A percentile compares a stretch with the other conserved stretches of the same genome.
Conservation (phyloP, 225 moss, liverwort and hornwort genomes). For the Ulota crispa region DNA sequence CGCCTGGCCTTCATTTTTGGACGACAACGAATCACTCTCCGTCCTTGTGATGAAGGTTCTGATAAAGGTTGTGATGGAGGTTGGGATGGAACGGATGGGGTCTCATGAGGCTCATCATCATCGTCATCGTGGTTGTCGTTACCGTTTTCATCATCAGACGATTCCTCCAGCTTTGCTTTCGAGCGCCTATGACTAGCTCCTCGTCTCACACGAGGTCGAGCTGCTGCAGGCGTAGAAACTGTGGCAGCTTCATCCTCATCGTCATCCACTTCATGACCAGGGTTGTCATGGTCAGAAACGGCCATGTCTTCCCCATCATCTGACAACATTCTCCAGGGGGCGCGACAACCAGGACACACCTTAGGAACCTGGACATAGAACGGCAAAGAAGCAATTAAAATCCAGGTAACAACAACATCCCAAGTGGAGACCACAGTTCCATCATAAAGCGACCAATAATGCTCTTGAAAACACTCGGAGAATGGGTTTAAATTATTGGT, state of each 20-base stretch:
- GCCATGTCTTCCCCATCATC: constrained; percentile 19
- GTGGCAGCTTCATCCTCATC: constrained; percentile 31
- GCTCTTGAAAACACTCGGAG: constrained; percentile 3
- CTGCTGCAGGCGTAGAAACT: constrained; percentile 11
- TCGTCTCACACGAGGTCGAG: constrained; percentile 19
- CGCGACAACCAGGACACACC: constrained; percentile 68
- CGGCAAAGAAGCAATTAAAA: not conserved
- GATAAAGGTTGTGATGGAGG: not conserved
- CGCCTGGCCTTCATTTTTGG: constrained; percentile 53
- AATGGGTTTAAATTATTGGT: not conserved
- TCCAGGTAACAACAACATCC: not conserved
- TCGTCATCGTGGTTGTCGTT: constrained; percentile 28
- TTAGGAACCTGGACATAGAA: constrained; percentile 39
- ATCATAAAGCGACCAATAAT: not conserved
- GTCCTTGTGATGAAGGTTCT: constrained; percentile 22
- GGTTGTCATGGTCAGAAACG: constrained; percentile 30
- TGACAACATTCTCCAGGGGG: constrained; percentile 54
- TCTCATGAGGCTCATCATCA: constrained; percentile 29
- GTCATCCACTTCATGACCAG: constrained; percentile 29
- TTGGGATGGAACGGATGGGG: constrained; percentile 23
- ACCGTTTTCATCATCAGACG: constrained; percentile 45
- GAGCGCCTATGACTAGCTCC: constrained; percentile 28
- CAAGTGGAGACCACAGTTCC: not conserved
- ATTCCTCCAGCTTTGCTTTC: constrained; percentile 45
- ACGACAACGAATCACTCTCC: constrained; percentile 40